These are phyloP conservation scores for Tetratostichococcus sp. DNA, from an alignment of 139 green algal genomes.

Conservation along the genomic window DNA sequence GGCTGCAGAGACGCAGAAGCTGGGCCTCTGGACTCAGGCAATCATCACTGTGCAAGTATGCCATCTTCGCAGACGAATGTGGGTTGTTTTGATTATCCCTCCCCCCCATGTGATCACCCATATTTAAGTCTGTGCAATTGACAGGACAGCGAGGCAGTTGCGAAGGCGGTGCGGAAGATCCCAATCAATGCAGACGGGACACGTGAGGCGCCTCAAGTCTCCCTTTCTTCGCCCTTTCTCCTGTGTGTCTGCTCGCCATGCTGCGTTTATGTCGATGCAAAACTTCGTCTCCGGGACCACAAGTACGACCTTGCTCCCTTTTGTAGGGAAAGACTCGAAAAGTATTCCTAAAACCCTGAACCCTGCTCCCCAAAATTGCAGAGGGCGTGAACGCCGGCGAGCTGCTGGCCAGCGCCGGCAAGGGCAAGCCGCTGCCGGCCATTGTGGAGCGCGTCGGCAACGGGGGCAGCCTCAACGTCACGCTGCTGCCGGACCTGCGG, in stretches of 20 bases:
- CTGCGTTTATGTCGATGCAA: too few relatives aligned
- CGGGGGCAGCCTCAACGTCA: conserved; percentile 71
- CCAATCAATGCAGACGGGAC: neutral
- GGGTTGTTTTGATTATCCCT: too few relatives aligned
- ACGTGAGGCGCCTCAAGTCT: too few relatives aligned
- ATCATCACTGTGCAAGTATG: conserved; percentile 22
- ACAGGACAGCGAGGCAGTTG: conserved; percentile 32
- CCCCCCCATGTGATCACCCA: too few relatives aligned
- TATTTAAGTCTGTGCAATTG: too few relatives aligned
- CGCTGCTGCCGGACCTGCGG: conserved; percentile 63
- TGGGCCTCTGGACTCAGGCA: conserved; percentile 87
- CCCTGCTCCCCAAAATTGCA: neutral
- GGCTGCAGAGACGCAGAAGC: conserved; percentile 50
- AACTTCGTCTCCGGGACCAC: too few relatives aligned
- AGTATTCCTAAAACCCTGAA: neutral
- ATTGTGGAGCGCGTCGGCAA: conserved; percentile 85
- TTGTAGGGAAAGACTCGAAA: too few relatives aligned
- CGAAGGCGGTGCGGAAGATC: conserved; percentile 32
- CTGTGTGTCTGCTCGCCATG: too few relatives aligned
- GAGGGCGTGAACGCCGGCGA: conserved; percentile 46
- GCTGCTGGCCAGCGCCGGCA: conserved; percentile 64
- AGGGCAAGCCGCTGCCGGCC: conserved; percentile 66
- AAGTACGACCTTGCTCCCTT: too few relatives aligned
- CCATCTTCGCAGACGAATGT: too few relatives aligned
- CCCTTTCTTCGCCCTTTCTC: too few relatives aligned